phyloP scores from a whole-genome alignment of 345 rosid species.

The Eucalyptus grandis region DNA sequence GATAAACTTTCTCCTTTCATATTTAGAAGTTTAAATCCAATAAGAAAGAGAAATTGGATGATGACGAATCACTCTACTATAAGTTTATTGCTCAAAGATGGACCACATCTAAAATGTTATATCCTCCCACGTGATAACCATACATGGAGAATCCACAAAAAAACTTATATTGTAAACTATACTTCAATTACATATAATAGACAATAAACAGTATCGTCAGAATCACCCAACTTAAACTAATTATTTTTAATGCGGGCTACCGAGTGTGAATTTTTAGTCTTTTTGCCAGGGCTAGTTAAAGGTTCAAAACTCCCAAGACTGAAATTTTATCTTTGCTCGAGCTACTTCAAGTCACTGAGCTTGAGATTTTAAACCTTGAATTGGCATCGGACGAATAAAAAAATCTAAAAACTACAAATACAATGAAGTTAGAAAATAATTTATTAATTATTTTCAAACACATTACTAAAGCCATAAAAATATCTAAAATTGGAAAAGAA shows the following conservation, averaged over 20 bases:
- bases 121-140: neutral
- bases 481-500: neutral
- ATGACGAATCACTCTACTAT: neutral
- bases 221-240: too few relatives aligned
- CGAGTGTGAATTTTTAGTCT: too few relatives aligned
- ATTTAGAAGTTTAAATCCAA: neutral
- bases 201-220: fast-evolving
- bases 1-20: neutral
- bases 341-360: neutral
- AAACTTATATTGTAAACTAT: too few relatives aligned
- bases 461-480: neutral
- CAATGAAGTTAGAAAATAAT: neutral
- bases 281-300: too few relatives aligned
- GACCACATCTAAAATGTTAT: neutral
- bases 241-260: too few relatives aligned
- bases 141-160: too few relatives aligned
- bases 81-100: neutral
- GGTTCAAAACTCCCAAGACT: neutral
- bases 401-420: neutral
- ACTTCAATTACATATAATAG: too few relatives aligned
- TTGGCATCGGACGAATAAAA: neutral
- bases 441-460: neutral
- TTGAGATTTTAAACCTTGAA: neutral
- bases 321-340: neutral
- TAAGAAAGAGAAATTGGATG: neutral